A percentile compares a stretch with the other conserved stretches of the same genome.
Evolutionary conservation across 208 protist species (phyloP).

Genomic region (Trypanosoma cruzi): DNA sequence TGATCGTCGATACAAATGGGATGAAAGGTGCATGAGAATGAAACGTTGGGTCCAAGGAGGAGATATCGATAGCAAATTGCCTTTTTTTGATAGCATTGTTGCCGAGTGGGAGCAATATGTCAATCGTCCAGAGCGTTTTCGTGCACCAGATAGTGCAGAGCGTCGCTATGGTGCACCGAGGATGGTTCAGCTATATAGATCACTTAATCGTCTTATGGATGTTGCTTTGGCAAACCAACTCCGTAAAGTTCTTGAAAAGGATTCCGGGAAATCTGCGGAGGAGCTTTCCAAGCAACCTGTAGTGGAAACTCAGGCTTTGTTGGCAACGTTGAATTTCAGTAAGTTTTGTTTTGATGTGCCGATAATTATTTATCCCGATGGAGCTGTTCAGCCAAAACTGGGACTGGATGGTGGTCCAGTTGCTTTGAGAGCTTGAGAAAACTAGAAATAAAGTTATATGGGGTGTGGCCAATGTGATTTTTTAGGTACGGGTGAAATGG

Average conservation of each 20-base stretch:
- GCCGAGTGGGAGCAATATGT: constrained; percentile 93
- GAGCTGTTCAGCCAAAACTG: constrained; percentile 46
- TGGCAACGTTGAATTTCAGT: constrained; percentile 52
- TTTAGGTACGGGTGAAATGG: no score
- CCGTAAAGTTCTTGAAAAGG: constrained; percentile 26
- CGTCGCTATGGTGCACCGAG: constrained; percentile 79
- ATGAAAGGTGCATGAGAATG: constrained; percentile 93
- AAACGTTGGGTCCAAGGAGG: constrained; percentile 92
- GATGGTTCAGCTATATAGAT: constrained; percentile 90
- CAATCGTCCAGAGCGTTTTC: constrained; percentile 85
- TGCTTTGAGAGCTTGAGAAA: constrained; percentile 13
- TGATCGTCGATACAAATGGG: constrained; percentile 90
- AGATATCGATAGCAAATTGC: constrained; percentile 76
- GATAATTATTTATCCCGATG: constrained; percentile 83
- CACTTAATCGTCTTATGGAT: constrained; percentile 85
- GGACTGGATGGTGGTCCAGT: constrained; percentile 50
- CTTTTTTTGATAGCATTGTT: constrained; percentile 87
- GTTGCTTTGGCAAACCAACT: constrained; percentile 80
- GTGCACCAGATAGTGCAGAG: constrained; percentile 74
- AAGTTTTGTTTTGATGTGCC: constrained; percentile 76
- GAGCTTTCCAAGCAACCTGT: constrained; percentile 43
- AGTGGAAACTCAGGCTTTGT: constrained; percentile 54
- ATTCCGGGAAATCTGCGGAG: constrained; percentile 20
- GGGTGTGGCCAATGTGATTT: neutral
- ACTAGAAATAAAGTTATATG: no score